These are phyloP conservation scores for Linum tenue DNA, from an alignment of 345 rosid genomes.

Conservation along the genomic window DNA sequence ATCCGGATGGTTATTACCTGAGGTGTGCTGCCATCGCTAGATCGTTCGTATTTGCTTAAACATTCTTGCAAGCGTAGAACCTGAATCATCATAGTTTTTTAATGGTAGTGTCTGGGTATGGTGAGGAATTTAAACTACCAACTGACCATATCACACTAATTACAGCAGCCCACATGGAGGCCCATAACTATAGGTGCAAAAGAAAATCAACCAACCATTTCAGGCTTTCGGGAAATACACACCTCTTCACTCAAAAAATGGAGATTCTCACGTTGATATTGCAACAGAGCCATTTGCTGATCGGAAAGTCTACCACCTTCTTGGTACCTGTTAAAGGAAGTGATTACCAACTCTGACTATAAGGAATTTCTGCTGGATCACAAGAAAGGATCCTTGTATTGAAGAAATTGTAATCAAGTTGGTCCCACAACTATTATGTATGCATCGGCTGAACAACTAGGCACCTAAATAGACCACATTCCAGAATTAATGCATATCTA, in stretches of 20 bases:
- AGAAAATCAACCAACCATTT: neutral
- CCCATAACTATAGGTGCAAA: neutral
- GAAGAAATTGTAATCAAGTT: neutral
- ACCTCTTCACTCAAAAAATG: constrained; percentile 96
- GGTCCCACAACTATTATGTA: constrained; percentile 5
- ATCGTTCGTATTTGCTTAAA: constrained; percentile 80
- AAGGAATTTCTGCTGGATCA: neutral
- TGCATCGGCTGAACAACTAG: neutral
- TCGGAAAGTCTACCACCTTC: constrained; percentile 89
- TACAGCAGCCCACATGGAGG: neutral
- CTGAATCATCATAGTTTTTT: constrained; percentile 24
- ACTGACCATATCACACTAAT: constrained; percentile 7
- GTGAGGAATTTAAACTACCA: neutral
- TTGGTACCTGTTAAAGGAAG: constrained; percentile 49
- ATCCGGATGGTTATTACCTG: constrained; percentile 41
- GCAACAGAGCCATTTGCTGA: constrained; percentile 93
- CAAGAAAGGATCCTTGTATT: neutral
- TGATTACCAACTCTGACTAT: constrained; percentile 3
- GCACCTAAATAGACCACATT: neutral
- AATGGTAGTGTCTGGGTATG: neutral
- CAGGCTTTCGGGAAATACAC: constrained; percentile 5
- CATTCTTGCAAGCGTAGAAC: constrained; percentile 83
- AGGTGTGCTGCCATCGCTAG: constrained; percentile 80
- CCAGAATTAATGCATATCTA: no score
- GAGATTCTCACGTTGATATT: constrained; percentile 94